Evolutionary conservation across 768 basidiomycete genomes (phyloP), one percentile per base, ranked within the genome.

Genomic region (Trametes gibbosa): DNA sequence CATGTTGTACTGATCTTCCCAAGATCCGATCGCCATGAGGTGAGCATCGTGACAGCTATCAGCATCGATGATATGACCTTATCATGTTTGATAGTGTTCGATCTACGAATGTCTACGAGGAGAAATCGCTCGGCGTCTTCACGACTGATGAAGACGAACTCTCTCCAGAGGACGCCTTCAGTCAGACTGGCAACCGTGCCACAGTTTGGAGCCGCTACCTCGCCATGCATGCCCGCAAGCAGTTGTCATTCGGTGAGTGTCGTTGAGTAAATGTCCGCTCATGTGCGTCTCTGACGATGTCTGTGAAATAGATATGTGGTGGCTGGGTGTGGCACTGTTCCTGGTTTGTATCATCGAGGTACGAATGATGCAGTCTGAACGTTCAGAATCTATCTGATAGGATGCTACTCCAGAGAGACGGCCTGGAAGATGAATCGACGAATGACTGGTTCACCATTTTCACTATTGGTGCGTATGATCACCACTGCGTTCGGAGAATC

Each of bases 261-360:
- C 3, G 3, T 29, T 9, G 12, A 3, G n/a, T 50, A 5, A 6
- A 23, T 2, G 37, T 40, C 35, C 19, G 1, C n/a, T 7, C 17
- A 17, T 2, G 24, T 8, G 5, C 4, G 7, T 14, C 5, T 59
- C 59, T 41, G 42, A 35, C 8, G 32, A 13, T 3, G 43, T 47
- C n/a, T 23, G 29, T 1, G 2, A n/a, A 21, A 14, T 62, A 94
- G 95, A 97, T 73, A 93, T 98, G 83, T 97, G 95, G 96, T 97
- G 94, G 94, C 72, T 98, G 21, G 89, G 78, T 0, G 71, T 92
- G 13, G 93, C 92, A 0, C 72, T 98, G 13, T 94, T 95, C 74
- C 72, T 97, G 1, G 78, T 98, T 40, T 98, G 95, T 70, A 96
- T 98, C 63, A 86, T 97, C 61, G 97, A 98, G 81, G 92, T 91